Evolutionary conservation across 371 early-diverging fungal genomes (phyloP), one percentile per base, ranked within the genome.

Genomic region (Cokeromyces recurvatus): DNA sequence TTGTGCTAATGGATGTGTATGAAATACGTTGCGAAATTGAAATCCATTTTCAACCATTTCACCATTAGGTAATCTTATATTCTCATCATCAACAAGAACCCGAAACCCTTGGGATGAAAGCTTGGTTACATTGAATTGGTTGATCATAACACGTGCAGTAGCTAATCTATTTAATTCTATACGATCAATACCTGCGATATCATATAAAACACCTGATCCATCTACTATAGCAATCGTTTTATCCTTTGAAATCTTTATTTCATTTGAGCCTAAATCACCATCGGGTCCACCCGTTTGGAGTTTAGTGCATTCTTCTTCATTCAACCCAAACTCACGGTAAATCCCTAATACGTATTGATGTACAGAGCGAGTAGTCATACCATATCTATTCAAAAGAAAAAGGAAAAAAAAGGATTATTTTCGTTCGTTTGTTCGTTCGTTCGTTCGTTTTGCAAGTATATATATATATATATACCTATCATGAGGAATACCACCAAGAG

Each of bases 221-320:
- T 97, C 98, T 14, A 97, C 97, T 53, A 97, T 74, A 63, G 79
- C 95, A 21, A 90, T 75, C 2, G 98, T 97, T 74, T 89, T 91
- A 74, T 97, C 98, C 61, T 88, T 85, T 54, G 94, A 93, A 59
- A 97, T 96, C 81, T 92, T 92, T 82, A 97, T 92, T 70, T 97
- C 98, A 68, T 97, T 97, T 21, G 95, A 94, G 15, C 98, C 98
- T 51, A 97, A 70, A 59, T 97, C 98, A 44, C 98, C 98, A 74
- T 97, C 98, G 14, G 98, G 98, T 11, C 98, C 98, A 62, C 98
- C 98, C 19, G 97, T 97, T 72, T 97, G 97, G 51, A 97, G 61
- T 77, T 97, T 97, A 41, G 88, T 81, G 63, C 79, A 78, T 31
- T 74, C 75, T 38, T 83, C 74, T 62, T 91, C 91, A 44, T 86